Base-by-base conservation (phyloP, 257 asterid genomes). In the Nicotiana attenuata region DNA sequence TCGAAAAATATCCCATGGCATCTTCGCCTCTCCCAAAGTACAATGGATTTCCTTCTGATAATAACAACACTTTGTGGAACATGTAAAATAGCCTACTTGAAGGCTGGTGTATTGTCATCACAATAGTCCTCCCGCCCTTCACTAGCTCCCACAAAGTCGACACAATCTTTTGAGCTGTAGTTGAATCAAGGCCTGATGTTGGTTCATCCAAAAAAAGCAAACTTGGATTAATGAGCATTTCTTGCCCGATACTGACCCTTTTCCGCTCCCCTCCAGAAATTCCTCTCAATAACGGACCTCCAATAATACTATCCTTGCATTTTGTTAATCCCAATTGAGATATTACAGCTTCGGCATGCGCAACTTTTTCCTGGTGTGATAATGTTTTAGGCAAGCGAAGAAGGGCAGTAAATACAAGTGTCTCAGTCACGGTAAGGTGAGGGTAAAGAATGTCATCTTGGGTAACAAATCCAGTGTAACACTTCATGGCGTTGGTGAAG, bases 71-170 rank as follows among this genome's bases (percentile, higher is more conserved):
- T 88, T 92, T 93, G 35, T 94, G 96, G 80, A 93, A 94, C 97
- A 89, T 86, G 60, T 94, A 92, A 66, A 81, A 94, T 35, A 94
- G 56, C 86, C 96, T 86, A 31, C 98, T 92, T 31, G 97, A 93
- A 24, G 98, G 98, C 85, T 94, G 97, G 67, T 94, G 98, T 55
- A 94, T 92, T 7, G 98, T 91, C 96, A 92, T 93, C 17, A 89
- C 91, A 11, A 93, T 45, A 0, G 98, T 92, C 50, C 97, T 86
- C 0, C 97, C 97, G 0, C 92, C 97, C 5, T 86, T 83, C 2
- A 90, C 91, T 4, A 94, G 55, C 53, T 92, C 97, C 92, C 88
- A 64, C n/a, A 94, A 71, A 0, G 90, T 93, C 1, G 93, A 87
- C 10, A 94, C 92, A 5, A 94, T 93, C 81, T 87, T 89, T 81